phyloP scores from a whole-genome alignment of 2,329 filamentous ascomycete genomes.

The Diaporthe amygdali region DNA sequence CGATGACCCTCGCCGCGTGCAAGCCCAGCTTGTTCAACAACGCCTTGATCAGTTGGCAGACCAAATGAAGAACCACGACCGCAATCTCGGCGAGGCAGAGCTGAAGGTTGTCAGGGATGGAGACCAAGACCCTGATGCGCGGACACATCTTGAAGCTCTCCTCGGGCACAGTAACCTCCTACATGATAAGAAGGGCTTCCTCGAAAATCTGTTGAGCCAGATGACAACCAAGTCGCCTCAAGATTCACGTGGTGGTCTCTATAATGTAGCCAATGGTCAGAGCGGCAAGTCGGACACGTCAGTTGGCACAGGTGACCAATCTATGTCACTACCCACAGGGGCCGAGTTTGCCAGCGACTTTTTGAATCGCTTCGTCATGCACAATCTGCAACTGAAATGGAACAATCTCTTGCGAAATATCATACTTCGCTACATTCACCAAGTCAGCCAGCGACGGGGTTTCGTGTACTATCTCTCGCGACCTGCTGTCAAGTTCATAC shows the following conservation, averaged over 20 bases:
- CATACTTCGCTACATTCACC: slow-evolving; percentile 94
- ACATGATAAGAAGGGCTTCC: slow-evolving; percentile 61
- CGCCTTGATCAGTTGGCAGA: slow-evolving; percentile 78
- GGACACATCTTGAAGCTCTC: slow-evolving; percentile 66
- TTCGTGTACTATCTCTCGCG: slow-evolving; percentile 98
- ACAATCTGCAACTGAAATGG: slow-evolving; percentile 98
- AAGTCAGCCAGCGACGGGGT: slow-evolving; percentile 92
- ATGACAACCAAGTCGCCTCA: slow-evolving; percentile 45
- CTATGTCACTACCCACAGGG: slow-evolving; percentile 70
- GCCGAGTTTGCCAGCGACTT: slow-evolving; percentile 92
- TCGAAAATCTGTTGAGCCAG: slow-evolving; percentile 63
- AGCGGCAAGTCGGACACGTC: slow-evolving; percentile 44
- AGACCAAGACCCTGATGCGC: slow-evolving; percentile 53
- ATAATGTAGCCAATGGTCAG: neutral
- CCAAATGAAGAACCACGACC: slow-evolving; percentile 78
- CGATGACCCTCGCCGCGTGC: slow-evolving; percentile 87
- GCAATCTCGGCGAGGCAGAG: slow-evolving; percentile 77
- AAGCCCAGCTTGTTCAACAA: slow-evolving; percentile 82
- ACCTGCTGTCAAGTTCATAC: slow-evolving; percentile 94
- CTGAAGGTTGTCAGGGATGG: slow-evolving; percentile 63
- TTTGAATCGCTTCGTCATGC: slow-evolving; percentile 97
- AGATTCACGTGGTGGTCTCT: slow-evolving; percentile 10
- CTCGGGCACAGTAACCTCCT: slow-evolving; percentile 60
- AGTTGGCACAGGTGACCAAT: slow-evolving; percentile 59
- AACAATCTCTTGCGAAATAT: slow-evolving; percentile 96